phyloP scores from a whole-genome alignment of 805 yeast species.

The Pichia heedii region DNA sequence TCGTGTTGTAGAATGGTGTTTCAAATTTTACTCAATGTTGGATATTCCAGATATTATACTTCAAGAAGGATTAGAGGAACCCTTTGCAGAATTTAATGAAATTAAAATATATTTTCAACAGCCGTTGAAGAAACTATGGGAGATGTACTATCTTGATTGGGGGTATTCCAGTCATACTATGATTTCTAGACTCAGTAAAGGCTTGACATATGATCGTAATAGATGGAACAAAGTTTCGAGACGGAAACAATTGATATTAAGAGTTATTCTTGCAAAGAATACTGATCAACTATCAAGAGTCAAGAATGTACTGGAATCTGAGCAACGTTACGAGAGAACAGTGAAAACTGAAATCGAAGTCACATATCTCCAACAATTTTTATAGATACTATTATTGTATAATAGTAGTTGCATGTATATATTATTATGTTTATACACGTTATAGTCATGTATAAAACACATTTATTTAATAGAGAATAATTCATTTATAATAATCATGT shows the following conservation, averaged over 20 bases:
- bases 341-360: slow-evolving; percentile 22
- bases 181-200: slow-evolving; percentile 13
- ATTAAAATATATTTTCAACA: slow-evolving; percentile 14
- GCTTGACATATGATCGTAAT: slow-evolving; percentile 28
- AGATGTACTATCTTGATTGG: slow-evolving; percentile 19
- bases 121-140: slow-evolving; percentile 10
- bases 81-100: slow-evolving; percentile 16
- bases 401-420: too few species aligned
- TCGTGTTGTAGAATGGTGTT: slow-evolving; percentile 26
- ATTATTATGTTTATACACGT: too few species aligned
- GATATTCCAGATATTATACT: slow-evolving; percentile 20
- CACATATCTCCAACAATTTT: slow-evolving; percentile 4
- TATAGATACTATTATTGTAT: neutral
- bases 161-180: slow-evolving; percentile 15
- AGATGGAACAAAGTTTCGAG: slow-evolving; percentile 35
- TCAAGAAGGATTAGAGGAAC: slow-evolving; percentile 13
- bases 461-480: too few species aligned
- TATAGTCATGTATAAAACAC: too few species aligned
- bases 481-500: too few species aligned
- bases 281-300: slow-evolving; percentile 19
- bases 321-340: slow-evolving; percentile 23
- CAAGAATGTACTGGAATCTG: slow-evolving; percentile 18
- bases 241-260: slow-evolving; percentile 51
- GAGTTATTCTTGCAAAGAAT: slow-evolving; percentile 53
- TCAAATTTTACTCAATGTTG: slow-evolving; percentile 22